Percentiles rank a stretch among this genome's conserved stretches.
Conservation (phyloP, 768 basidiomycete genomes). For the Tubosaeta sp. region DNA sequence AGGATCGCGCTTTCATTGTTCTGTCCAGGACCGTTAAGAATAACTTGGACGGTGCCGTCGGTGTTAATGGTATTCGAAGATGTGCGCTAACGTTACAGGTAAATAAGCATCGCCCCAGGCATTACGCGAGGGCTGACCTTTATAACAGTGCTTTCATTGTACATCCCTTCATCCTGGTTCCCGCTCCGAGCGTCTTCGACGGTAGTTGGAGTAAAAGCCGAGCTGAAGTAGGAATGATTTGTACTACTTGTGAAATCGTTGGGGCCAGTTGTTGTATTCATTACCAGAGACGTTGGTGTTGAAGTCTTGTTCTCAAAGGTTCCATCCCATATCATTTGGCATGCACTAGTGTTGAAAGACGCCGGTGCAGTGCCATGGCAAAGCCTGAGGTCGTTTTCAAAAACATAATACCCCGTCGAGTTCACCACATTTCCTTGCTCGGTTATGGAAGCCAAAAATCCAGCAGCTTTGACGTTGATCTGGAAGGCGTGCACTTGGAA, state of each 20-base stretch:
- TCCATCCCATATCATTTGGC: conserved; percentile 56
- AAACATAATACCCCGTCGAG: conserved; percentile 41
- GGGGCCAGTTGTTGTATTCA: not conserved
- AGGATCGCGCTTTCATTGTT: conserved; percentile 37
- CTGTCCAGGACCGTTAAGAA: conserved; percentile 33
- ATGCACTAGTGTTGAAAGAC: conserved; percentile 32
- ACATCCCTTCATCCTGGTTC: not conserved
- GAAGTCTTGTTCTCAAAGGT: conserved; percentile 13
- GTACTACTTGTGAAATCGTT: not conserved
- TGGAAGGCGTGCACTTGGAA: conserved; percentile 66
- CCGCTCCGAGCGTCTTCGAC: not conserved
- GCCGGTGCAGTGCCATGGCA: conserved; percentile 49
- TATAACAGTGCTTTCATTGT: not conserved
- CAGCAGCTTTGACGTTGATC: conserved; percentile 57
- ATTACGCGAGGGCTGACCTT: conserved; percentile 1
- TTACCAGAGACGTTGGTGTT: not conserved
- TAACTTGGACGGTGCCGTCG: conserved; percentile 20
- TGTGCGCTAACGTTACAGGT: conserved; percentile 5
- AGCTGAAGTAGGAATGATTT: not conserved
- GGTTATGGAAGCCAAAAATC: conserved; percentile 49
- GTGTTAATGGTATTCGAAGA: conserved; percentile 21
- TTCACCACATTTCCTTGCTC: conserved; percentile 44
- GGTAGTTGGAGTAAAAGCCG: not conserved
- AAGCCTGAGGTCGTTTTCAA: conserved; percentile 48
- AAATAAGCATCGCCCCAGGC: not conserved